Evolutionary conservation across 2,329 filamentous ascomycete genomes (phyloP), one percentile per base, ranked within the genome.

Genomic region (Sarocladium oryzae): DNA sequence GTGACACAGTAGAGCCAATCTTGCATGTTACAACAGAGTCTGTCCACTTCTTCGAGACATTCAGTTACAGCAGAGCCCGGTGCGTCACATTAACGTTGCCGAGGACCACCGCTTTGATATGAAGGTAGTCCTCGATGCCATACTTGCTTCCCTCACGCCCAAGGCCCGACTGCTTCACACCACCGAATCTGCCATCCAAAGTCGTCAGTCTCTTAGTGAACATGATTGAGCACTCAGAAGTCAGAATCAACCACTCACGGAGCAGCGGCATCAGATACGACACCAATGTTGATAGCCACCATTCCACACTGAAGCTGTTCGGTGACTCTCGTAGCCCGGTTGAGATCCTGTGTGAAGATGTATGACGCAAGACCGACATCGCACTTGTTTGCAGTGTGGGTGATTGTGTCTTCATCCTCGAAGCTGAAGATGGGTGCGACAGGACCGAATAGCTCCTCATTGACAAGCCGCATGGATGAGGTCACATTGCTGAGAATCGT

Each of bases 301-400:
- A 86, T 86, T 3, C 81, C 82, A 2, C 82, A 77, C 55, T 86
- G 78, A 49, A 85, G 63, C 4, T 65, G 69, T 57, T 76, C 73
- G 4, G 71, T 66, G 3, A 77, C 66, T 30, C 73, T 63, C 45
- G 60, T 64, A 4, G 66, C 61, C 11, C 74, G 56, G 40, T 63
- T 61, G 5, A 72, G 53, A 59, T 75, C 66, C 52, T 60, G 61
- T 11, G 69, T 84, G 67, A 84, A 88, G 70, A 89, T 87, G 68
- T 89, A 89, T 2, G 82, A 84, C 2, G 86, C 85, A 18, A 89
- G 74, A 4, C 86, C 85, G 23, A 89, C 84, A 51, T 87, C 82
- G 0, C 82, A 70, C n/a, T 68, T 68, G 62, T 89, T 89, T 1
- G 86, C 85, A 9, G 13, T 26, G 3, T 26, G 13, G 23, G 28